phyloP scores from a whole-genome alignment of 2,329 filamentous ascomycete genomes.

The Fusarium sp. region DNA sequence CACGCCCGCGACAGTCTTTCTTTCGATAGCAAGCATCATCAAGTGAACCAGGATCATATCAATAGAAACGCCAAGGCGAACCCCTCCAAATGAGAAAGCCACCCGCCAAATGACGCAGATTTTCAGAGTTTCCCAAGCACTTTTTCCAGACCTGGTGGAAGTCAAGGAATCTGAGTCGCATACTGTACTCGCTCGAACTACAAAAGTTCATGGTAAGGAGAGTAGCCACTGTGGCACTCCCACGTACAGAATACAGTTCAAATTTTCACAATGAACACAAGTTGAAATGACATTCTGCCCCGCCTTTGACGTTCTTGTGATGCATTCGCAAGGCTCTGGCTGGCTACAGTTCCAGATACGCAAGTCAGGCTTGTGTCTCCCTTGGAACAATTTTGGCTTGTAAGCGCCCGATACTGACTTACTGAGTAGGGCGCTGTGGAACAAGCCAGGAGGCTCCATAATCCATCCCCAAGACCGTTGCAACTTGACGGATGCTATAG shows the following conservation, averaged over 20 bases:
- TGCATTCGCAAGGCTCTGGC: conserved; percentile 26
- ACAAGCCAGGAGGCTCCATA: conserved; percentile 10
- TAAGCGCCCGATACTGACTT: conserved; percentile 8
- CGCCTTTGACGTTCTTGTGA: conserved; percentile 27
- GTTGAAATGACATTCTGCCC: conserved; percentile 15
- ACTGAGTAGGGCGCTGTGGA: conserved; percentile 6
- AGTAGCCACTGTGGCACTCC: conserved; percentile 1
- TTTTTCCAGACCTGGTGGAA: background rate
- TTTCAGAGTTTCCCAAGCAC: conserved; percentile 1
- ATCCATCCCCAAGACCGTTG: conserved; percentile 3
- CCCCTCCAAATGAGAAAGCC: background rate
- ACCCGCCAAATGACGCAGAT: conserved; percentile 24
- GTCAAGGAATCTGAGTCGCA: conserved; percentile 13
- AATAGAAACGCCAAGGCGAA: conserved; percentile 1
- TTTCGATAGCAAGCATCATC: background rate
- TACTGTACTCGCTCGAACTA: background rate
- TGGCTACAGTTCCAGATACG: conserved; percentile 34
- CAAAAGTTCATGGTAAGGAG: conserved; percentile 23
- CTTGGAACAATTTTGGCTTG: background rate
- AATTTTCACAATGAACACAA: conserved; percentile 5
- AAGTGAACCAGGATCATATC: background rate
- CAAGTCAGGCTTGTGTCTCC: conserved; percentile 7
- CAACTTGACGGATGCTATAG: background rate
- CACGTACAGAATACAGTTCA: conserved; percentile 1
- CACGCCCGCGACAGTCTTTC: background rate